A percentile compares a stretch with the other conserved stretches of the same genome.
Conservation (phyloP, 2,329 filamentous ascomycete species). For the Alternaria sp. region DNA sequence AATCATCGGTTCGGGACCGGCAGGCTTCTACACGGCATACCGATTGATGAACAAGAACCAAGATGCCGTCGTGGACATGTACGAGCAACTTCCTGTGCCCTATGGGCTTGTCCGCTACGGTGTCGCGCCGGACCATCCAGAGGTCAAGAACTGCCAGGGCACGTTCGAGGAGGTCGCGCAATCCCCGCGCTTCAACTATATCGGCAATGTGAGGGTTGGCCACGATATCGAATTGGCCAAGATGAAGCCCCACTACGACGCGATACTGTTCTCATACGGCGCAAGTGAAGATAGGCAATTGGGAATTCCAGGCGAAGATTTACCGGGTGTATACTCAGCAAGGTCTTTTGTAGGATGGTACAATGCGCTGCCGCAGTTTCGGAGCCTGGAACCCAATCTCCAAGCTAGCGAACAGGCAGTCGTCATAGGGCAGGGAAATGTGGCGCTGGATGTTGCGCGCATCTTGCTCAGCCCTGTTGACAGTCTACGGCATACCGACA, state of each 20-base stretch:
- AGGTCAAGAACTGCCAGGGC: slow-evolving; percentile 98
- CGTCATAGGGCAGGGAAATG: slow-evolving; percentile 93
- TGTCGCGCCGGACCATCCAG: slow-evolving; percentile 96
- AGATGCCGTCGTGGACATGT: slow-evolving; percentile 86
- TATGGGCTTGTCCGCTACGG: slow-evolving; percentile 93
- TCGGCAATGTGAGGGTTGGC: slow-evolving; percentile 87
- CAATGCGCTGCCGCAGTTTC: slow-evolving; percentile 88
- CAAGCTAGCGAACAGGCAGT: slow-evolving; percentile 80
- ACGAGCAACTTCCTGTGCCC: slow-evolving; percentile 89
- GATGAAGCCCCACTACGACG: slow-evolving; percentile 85
- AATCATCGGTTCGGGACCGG: slow-evolving; percentile 90
- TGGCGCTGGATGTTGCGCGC: slow-evolving; percentile 90
- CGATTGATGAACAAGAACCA: slow-evolving; percentile 79
- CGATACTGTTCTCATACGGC: slow-evolving; percentile 90
- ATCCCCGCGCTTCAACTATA: slow-evolving; percentile 83
- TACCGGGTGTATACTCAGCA: slow-evolving; percentile 82
- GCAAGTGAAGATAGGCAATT: slow-evolving; percentile 83
- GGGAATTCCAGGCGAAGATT: slow-evolving; percentile 78
- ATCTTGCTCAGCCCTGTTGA: slow-evolving; percentile 82
- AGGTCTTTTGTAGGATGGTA: slow-evolving; percentile 98
- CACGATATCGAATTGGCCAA: slow-evolving; percentile 69
- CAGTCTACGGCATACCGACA: slow-evolving; percentile 80
- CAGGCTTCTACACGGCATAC: slow-evolving; percentile 93
- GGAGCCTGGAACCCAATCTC: slow-evolving; percentile 74
- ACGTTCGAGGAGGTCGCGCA: slow-evolving; percentile 89